Evolutionary conservation across 202 grass and related monocot genomes (phyloP), one percentile per base, ranked within the genome.

Genomic region (Thinopyrum obtusiflorum): DNA sequence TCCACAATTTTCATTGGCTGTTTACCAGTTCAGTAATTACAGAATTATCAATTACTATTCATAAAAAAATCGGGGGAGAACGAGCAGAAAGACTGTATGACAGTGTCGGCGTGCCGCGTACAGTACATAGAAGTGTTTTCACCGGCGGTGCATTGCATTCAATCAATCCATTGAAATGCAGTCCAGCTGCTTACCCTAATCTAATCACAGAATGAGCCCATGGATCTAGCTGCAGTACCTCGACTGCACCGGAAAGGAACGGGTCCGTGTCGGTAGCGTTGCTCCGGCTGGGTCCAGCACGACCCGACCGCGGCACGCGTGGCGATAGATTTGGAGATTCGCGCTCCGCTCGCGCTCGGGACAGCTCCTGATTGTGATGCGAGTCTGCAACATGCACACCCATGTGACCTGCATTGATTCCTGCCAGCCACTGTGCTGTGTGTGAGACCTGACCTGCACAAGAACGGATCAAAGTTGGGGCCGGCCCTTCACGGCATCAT

Each of bases 321-420:
- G 35, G 59, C 76, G 24, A 28, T 73, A 3, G 13, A 79, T 61
- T 25, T 57, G 53, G 33, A 79, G 76, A 62, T 69, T 71, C 20
- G 80, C 14, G 59, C 21, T 61, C 32, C 29, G 0, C 76, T 20
- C 11, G 10, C 40, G 47, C 46, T 12, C 27, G 32, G 40, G 27
- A 72, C 67, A 44, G 79, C 47, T 77, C 84, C 71, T 35, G 86
- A 87, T n/a, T n/a, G 70, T 37, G 86, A 82, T 61, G 79, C 18
- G 69, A 64, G 69, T 11, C 23, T 66, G 37, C 14, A 44, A 29
- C 77, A 65, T 46, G 77, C 53, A 61, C 20, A 4, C 62, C 86
- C 86, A 79, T 79, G 86, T 88, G 86, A 65, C 72, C 80, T 36
- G 63, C 80, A 78, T 82, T 83, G 33, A 77, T 51, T 55, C 63